Conservation (phyloP, 257 asterid genomes). For the Solanum clarkiae region DNA sequence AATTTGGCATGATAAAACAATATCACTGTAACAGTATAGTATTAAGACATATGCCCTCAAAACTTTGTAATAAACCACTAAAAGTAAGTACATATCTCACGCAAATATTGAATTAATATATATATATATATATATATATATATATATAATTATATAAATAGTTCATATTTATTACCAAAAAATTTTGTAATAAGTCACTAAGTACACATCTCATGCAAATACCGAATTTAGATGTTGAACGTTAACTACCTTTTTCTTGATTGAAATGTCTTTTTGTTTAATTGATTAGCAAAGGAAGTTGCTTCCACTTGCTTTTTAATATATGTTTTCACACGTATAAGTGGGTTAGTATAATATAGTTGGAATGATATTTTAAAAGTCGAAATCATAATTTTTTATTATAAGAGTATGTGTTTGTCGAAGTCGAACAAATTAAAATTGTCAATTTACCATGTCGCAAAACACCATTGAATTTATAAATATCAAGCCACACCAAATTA, state of each 20-base stretch:
- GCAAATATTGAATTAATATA: too few relatives aligned
- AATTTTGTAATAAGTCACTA: too few relatives aligned
- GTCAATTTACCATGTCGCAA: rapidly evolving
- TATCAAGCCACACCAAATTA: background rate
- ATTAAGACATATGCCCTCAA: too few relatives aligned
- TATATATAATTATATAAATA: too few relatives aligned
- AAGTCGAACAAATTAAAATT: background rate
- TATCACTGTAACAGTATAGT: too few relatives aligned
- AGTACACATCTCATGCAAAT: too few relatives aligned
- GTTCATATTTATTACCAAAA: too few relatives aligned
- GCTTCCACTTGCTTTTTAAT: background rate
- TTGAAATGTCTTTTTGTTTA: background rate
- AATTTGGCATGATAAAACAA: too few relatives aligned
- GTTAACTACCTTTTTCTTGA: background rate
- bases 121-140: too few relatives aligned
- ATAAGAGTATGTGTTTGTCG: background rate
- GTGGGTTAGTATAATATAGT: background rate
- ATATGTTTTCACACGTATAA: background rate
- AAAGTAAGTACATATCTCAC: too few relatives aligned
- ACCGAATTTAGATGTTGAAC: background rate
- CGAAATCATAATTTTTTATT: background rate
- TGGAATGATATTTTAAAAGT: background rate
- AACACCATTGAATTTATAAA: rapidly evolving
- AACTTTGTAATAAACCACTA: too few relatives aligned
- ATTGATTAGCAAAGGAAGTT: background rate